Base-by-base conservation (phyloP, 2,329 filamentous ascomycete genomes). In the Fusarium brevicatenulatum region DNA sequence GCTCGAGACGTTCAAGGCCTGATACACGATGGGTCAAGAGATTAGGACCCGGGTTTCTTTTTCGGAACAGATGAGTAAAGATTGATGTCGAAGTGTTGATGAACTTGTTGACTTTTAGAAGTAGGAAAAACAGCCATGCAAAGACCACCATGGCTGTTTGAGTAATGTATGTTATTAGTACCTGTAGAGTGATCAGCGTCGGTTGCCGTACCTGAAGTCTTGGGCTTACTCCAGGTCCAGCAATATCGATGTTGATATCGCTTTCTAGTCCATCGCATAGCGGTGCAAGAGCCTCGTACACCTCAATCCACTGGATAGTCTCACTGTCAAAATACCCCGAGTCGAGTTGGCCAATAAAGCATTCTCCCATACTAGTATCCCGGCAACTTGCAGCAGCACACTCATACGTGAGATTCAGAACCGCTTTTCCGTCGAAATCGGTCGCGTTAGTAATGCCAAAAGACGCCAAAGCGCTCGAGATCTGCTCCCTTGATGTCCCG, bases 131-230 rank as follows among this genome's bases (percentile, higher is more conserved):
- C 0, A 43, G 7, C 68, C 68, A 71, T 2, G 55, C 42, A 18
- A 63, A 71, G 0, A 67, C 25, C 5, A 52, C 47, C 53, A 71
- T 71, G 21, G 52, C 56, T 3, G 56, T 59, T 25, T 71, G 67
- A 0, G 68, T 63, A 13, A 71, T 59, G n/a, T 66, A 71, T 32
- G 62, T 58, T 36, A 71, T 63, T 3, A 68, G 44, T 10, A 71
- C 47, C 69, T 71, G 25, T 1, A 3, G 39, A 4, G 2, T 16
- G 7, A 12, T 66, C 9, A 70, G 68, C 18, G 7, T 21, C 2
- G 5, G 0, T 6, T 3, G 2, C 9, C 4, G 1, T 21, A 2
- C 2, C 18, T 2, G 5, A 7, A 25, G 0, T 6, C 4, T 4
- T 1, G 1, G 4, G 23, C 57, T 63, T 30, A 71, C 69, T 9